Evolutionary conservation across 140 eudicot genomes (phyloP).

Genomic region (Senecio squalidus): DNA sequence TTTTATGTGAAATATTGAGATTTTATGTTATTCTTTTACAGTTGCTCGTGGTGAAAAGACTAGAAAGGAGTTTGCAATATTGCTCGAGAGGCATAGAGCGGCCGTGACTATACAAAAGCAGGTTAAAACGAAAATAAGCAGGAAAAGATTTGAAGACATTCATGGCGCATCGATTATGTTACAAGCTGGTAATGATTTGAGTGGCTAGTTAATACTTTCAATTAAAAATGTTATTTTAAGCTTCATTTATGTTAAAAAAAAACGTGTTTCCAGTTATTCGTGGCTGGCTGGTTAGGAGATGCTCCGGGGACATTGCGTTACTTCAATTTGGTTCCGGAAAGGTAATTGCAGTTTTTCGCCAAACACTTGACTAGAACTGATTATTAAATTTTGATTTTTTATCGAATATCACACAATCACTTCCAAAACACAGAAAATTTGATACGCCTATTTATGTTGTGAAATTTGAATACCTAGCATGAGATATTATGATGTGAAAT

Average conservation of each 20-base stretch:
- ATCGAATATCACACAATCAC: too few relatives aligned
- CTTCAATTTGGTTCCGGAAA: conserved; percentile 74
- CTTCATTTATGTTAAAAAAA: conserved; percentile 11
- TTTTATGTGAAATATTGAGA: background rate
- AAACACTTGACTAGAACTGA: too few relatives aligned
- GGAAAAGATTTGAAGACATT: conserved; percentile 40
- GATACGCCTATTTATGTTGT: too few relatives aligned
- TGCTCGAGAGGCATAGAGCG: conserved; percentile 72
- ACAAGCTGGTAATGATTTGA: conserved; percentile 68
- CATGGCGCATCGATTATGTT: conserved; percentile 49
- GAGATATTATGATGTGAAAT: too few relatives aligned
- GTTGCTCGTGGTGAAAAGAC: conserved; percentile 79
- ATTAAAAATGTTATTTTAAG: background rate
- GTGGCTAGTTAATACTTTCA: background rate
- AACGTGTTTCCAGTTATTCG: conserved; percentile 57
- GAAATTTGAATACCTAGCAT: too few relatives aligned
- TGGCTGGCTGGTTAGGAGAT: conserved; percentile 98
- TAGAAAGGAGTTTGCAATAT: conserved; percentile 64
- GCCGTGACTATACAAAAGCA: conserved; percentile 76
- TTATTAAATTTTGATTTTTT: too few relatives aligned
- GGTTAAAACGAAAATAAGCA: conserved; percentile 42
- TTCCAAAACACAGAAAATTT: too few relatives aligned
- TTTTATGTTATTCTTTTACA: conserved; percentile 20
- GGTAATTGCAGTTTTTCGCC: conserved; percentile 45
- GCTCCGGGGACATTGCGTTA: conserved; percentile 80